Conservation (phyloP, 2,329 filamentous ascomycete genomes). For the Cytospora piceae region DNA sequence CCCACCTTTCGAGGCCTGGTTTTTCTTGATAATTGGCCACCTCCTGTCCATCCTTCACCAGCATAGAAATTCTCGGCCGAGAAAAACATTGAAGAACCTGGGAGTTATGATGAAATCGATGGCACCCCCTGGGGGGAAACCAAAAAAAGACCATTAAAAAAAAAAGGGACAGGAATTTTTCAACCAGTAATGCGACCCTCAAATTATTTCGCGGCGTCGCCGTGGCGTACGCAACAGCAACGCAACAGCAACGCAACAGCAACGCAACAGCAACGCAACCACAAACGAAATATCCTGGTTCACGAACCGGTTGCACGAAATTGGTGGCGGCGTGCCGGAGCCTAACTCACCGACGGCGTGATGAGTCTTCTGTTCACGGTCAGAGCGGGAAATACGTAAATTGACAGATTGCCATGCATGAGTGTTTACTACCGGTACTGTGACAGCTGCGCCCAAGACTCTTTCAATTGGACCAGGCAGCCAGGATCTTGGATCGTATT, state of each 20-base stretch:
- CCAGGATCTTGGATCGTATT: background rate
- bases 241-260: background rate
- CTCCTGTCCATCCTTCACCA: conserved; percentile 28
- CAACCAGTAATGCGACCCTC: background rate
- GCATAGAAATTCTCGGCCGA: conserved; percentile 1
- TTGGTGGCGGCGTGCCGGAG: background rate
- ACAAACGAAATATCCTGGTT: background rate
- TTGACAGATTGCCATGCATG: conserved; percentile 7
- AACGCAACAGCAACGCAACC: background rate
- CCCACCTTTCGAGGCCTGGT: conserved; percentile 4
- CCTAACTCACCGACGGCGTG: background rate
- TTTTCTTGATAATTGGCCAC: conserved; percentile 29
- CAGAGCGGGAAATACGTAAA: background rate
- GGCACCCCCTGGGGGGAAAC: background rate
- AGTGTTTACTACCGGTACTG: conserved; percentile 1
- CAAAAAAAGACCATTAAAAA: conserved; percentile 14
- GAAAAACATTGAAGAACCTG: conserved; percentile 7
- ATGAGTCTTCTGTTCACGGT: background rate
- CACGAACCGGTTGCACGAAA: background rate
- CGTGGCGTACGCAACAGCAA: background rate
- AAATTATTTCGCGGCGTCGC: background rate
- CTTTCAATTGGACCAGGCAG: conserved; percentile 4
- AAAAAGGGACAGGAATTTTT: conserved; percentile 5
- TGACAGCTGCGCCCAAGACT: conserved; percentile 5
- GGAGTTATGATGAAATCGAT: conserved; percentile 26